Evolutionary conservation across 2,329 filamentous ascomycete species (phyloP).

Genomic region (Chalara sp.): DNA sequence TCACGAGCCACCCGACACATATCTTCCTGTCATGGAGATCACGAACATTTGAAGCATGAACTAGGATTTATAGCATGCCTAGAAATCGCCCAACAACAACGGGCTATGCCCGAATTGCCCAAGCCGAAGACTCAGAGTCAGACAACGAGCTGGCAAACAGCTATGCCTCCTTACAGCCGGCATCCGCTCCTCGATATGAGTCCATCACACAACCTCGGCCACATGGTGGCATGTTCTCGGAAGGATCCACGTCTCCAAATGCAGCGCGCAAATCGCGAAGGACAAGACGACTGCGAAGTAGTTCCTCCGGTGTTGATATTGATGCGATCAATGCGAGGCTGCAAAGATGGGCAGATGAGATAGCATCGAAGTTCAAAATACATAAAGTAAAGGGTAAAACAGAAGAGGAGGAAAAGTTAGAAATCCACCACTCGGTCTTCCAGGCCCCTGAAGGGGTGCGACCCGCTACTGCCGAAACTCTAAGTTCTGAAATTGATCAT

Average conservation of each 20-base stretch:
- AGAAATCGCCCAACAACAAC: constrained; percentile 56
- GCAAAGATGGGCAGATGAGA: constrained; percentile 96
- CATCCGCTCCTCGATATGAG: constrained; percentile 55
- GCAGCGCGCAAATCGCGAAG: constrained; percentile 39
- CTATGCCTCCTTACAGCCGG: constrained; percentile 46
- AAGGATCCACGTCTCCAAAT: constrained; percentile 30
- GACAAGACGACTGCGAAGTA: constrained; percentile 53
- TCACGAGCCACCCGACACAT: too few relatives aligned
- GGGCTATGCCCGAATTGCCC: constrained; percentile 78
- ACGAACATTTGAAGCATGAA: background rate
- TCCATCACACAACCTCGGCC: constrained; percentile 55
- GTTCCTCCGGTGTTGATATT: constrained; percentile 83
- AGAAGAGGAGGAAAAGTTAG: constrained; percentile 76
- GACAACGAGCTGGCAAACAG: constrained; percentile 55
- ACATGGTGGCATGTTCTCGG: constrained; percentile 52
- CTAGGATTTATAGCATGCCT: constrained; percentile 15
- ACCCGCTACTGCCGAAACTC: constrained; percentile 67
- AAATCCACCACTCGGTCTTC: constrained; percentile 97
- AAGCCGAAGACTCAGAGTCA: constrained; percentile 70
- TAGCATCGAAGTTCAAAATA: constrained; percentile 94
- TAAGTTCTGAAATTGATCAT: constrained; percentile 54
- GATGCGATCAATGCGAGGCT: constrained; percentile 96
- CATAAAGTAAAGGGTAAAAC: constrained; percentile 66
- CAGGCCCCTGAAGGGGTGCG: constrained; percentile 83
- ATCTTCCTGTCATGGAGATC: too few relatives aligned